Base-by-base conservation (phyloP, 2,329 filamentous ascomycete genomes). In the Myriosclerotinia scirpicola region DNA sequence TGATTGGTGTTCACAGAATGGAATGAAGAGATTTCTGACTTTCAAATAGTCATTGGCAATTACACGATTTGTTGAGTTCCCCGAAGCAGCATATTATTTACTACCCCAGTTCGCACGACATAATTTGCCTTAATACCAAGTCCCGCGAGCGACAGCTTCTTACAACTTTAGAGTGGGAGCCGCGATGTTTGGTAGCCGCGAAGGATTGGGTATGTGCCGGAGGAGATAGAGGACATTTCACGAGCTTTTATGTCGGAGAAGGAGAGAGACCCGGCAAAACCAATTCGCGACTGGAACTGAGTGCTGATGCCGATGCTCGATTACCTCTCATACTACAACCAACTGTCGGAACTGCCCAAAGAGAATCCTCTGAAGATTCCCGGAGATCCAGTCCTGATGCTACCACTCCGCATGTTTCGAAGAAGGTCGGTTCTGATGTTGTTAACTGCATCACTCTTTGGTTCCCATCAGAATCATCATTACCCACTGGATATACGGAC, bases 191-290 rank as follows among this genome's bases (percentile, higher is more conserved):
- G 8, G 90, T 92, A n/a, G 90, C 92, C 9, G 89, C 88, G 64
- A 86, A 91, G 73, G 93, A 93, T 63, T 98, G 92, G 90, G 84
- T 98, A 48, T 97, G 92, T 73, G 91, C 93, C 56, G 95, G 94
- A 56, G 94, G 94, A 67, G 90, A 96, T 73, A 87, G 87, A 71
- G 95, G 95, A 67, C 90, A 96, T 75, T 97, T 96, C 75, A 89
- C 74, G 54, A 70, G 72, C 8, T 69, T 77, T 54, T 71, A 70
- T 61, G 65, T 76, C 22, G 72, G 71, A 48, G 68, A 74, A 53
- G 56, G 66, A 44, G 67, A 65, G 8, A 50, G 38, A 38, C 59
- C 30, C 48, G 55, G 17, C 44, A 52, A 30, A 68, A 68, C 44
- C 4, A 26, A 55, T 22, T 34, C 50, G 53, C 11, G 56, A 55